Evolutionary conservation across 2,329 filamentous ascomycete species (phyloP), one percentile per base, ranked within the genome.

Genomic region (Xylariaceae sp.): DNA sequence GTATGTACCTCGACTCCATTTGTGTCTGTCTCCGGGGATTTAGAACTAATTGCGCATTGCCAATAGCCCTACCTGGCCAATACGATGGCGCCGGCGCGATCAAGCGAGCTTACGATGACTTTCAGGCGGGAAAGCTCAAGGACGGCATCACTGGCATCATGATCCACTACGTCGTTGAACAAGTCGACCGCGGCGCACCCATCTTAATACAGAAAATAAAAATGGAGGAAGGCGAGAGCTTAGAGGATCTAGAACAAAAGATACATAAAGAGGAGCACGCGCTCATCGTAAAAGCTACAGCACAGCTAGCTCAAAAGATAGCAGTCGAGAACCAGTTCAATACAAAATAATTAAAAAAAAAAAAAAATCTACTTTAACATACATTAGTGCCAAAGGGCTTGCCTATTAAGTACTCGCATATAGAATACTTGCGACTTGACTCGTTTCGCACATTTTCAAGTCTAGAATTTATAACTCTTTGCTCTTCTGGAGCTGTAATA

Each of bases 51-150:
- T 6, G 29, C 20, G 22, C 19, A 37, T 29, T 10, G 12, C 7
- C 16, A 12, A 11, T 17, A 16, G 32, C 27, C 10, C 36, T 32
- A 23, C 27, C 41, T 45, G 7, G 82, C 6, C 75, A 79, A 55
- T 86, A 86, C 62, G 81, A 86, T 55, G 85, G 85, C 12, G 76
- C 76, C 38, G 68, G 77, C 53, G 86, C 85, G n/a, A 88, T 89
- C 55, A 75, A 81, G 55, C 74, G 84, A 40, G 85, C 85, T 20
- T 83, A 80, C 67, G 71, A 76, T 44, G 83, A 82, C 46, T 88
- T 80, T 61, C 61, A 77, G 57, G 59, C 57, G 5, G 66, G 67
- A 22, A 75, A 75, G 49, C 77, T 83, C 3, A 74, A 80, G 58
- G 73, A 85, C 52, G 75, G 75, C 47, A 76, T 22, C 21, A 90